These are phyloP conservation scores for Bipolaris bicolor DNA, from an alignment of 2,329 filamentous ascomycete species.

Conservation along the genomic window DNA sequence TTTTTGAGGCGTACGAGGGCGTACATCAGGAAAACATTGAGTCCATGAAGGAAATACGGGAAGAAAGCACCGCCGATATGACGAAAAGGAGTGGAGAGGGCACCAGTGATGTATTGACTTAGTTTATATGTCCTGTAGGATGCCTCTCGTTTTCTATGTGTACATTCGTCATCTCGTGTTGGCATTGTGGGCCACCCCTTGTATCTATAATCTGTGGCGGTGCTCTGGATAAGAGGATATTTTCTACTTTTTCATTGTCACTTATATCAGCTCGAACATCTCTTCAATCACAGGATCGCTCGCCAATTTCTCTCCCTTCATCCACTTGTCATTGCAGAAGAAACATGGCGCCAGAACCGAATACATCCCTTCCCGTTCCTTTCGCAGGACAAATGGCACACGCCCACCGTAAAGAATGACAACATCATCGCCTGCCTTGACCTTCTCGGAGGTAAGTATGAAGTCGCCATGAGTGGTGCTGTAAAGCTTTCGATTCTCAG, in stretches of 20 bases:
- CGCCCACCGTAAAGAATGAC: not conserved
- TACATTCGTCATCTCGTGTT: no score
- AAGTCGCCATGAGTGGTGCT: not conserved
- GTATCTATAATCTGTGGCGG: not conserved
- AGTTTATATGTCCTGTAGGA: no score
- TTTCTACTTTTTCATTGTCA: not conserved
- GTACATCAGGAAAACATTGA: not conserved
- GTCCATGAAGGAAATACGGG: not conserved
- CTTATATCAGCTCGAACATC: not conserved
- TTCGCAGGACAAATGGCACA: not conserved
- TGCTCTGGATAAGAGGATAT: not conserved
- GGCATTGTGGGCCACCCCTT: not conserved
- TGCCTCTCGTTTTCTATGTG: no score
- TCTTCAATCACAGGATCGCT: not conserved
- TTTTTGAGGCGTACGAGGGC: not conserved
- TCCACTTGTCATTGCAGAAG: not conserved
- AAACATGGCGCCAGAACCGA: not conserved
- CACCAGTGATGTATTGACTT: not conserved
- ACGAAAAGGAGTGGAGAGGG: not conserved
- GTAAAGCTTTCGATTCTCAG: not conserved
- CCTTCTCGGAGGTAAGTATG: not conserved
- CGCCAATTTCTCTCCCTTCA: not conserved
- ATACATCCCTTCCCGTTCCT: not conserved
- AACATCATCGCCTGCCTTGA: not conserved
- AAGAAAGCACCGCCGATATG: not conserved